These are phyloP conservation scores for Ganoderma lucidum DNA, from an alignment of 1,284 basidiomycete species.

Conservation along the genomic window DNA sequence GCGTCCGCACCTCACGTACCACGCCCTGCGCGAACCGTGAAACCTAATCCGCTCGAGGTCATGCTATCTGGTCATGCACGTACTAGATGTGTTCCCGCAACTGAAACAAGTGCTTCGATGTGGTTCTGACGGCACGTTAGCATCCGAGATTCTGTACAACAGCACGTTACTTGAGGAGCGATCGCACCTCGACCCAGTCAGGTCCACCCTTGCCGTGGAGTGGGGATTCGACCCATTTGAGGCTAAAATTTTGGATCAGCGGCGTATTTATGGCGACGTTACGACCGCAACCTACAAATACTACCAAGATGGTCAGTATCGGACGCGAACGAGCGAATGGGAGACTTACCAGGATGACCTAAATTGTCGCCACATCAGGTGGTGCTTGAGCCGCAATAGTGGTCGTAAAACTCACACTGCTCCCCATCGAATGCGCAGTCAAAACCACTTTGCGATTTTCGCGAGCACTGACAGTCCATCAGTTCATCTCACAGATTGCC, in stretches of 20 bases:
- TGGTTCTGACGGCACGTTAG: conserved; percentile 58
- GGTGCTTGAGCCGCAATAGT: not conserved
- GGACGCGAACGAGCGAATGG: not conserved
- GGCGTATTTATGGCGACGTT: not conserved
- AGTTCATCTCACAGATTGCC: not conserved
- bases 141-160: not conserved
- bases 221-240: conserved; percentile 97
- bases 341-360: conserved; percentile 59
- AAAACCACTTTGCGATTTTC: conserved; percentile 88
- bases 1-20: conserved; percentile 49
- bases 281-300: conserved; percentile 27
- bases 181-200: conserved; percentile 88
- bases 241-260: conserved; percentile 50
- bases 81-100: conserved; percentile 90
- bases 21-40: conserved; percentile 57
- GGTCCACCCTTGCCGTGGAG: conserved; percentile 87
- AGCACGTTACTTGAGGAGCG: not conserved
- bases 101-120: conserved; percentile 83
- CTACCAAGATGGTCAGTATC: conserved; percentile 2
- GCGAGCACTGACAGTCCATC: conserved; percentile 55
- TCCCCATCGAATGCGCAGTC: conserved; percentile 91
- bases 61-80: conserved; percentile 31
- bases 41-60: not conserved
- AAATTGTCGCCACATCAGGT: conserved; percentile 27
- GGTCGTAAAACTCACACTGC: conserved; percentile 59